phyloP scores from a whole-genome alignment of 495 filamentous ascomycete species.

The Tuber melanosporum region DNA sequence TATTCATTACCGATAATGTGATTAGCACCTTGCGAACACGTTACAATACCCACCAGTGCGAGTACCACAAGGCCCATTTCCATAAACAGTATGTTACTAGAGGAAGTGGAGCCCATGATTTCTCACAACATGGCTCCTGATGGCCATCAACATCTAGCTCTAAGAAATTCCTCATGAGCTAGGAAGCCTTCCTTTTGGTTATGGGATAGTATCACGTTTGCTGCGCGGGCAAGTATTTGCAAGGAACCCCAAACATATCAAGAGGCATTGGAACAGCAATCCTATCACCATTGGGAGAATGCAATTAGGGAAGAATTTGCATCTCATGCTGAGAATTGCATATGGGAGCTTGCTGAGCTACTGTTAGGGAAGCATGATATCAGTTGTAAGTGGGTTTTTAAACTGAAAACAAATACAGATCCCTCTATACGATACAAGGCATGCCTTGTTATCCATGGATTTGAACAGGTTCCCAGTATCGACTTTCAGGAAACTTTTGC shows the following conservation, averaged over 20 bases:
- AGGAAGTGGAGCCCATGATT: too few relatives aligned
- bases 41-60: too few relatives aligned
- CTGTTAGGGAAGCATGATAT: not conserved
- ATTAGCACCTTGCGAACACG: too few relatives aligned
- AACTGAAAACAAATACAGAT: not conserved
- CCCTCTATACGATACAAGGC: not conserved
- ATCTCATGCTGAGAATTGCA: not conserved
- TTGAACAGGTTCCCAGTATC: not conserved
- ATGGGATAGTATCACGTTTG: not conserved
- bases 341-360: not conserved
- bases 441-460: not conserved
- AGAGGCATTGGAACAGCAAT: not conserved
- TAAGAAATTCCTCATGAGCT: not conserved
- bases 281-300: not conserved
- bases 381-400: not conserved
- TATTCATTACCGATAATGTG: too few relatives aligned
- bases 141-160: too few relatives aligned
- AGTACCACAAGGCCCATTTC: too few relatives aligned
- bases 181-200: not conserved
- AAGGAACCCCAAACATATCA: not conserved
- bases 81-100: too few relatives aligned
- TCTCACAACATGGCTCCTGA: too few relatives aligned
- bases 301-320: not conserved
- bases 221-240: not conserved
- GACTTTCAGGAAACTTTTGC: not conserved